Evolutionary conservation across 257 asterid species (phyloP), one percentile per base, ranked within the genome.

Genomic region (Prunella vulgaris): DNA sequence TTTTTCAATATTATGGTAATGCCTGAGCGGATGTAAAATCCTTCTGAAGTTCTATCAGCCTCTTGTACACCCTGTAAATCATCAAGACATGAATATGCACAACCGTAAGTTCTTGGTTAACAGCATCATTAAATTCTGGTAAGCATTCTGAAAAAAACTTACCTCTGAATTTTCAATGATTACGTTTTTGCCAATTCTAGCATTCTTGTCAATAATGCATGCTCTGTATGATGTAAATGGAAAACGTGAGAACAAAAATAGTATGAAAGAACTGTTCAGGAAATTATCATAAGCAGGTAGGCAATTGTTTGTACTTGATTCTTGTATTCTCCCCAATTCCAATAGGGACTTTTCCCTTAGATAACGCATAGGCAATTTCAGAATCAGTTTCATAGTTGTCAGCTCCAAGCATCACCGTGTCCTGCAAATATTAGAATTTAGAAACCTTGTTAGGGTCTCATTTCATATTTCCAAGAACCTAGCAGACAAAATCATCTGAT

Each of bases 311-410:
- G 67, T 81, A 90, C 98, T 76, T 90, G 86, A 93, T 93, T 85
- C 89, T 88, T 68, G 97, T 81, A 65, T 93, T 88, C 77, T 90
- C 98, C 82, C 98, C 98, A 42, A 93, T 93, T 69, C 98, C 97
- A 8, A 85, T 35, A 3, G 97, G 97, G 69, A 88, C 96, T 84
- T 88, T 87, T 40, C 96, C 96, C 76, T 84, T 95, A 30, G 96
- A 84, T 60, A 93, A 54, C 63, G 83, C 79, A 22, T 73, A 84
- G 46, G 84, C 87, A 54, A 87, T 67, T 82, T 93, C 98, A 7
- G 85, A 81, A 61, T 87, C 95, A 35, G 97, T 90, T 90, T 93
- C 97, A 40, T 88, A 93, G 79, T 64, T 83, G 84, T 90, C 98
- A 59, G 97, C 98, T 18, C 97, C 97, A 42, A 93, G 90, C 98